Evolutionary conservation across 805 yeast species (phyloP), one percentile per base, ranked within the genome.

Genomic region (Alloascoidea hylecoeti): DNA sequence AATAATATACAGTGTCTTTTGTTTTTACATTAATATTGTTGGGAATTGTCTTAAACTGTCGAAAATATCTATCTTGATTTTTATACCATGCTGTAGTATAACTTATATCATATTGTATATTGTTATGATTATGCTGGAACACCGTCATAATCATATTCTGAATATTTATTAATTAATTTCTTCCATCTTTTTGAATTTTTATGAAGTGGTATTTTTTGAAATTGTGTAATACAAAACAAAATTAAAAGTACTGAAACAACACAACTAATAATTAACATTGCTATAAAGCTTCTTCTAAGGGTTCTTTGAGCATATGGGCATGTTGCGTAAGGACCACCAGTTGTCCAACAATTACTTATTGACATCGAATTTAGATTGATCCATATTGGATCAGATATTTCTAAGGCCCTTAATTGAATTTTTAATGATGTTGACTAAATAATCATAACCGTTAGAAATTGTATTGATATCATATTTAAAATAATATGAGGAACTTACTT

Each of bases 81-180:
- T n/a, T n/a, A n/a, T n/a, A n/a, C n/a, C n/a, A n/a, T n/a, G n/a
- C n/a, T n/a, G n/a, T n/a, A n/a, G n/a, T n/a, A n/a, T n/a, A n/a
- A n/a, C n/a, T n/a, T n/a, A n/a, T n/a, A n/a, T n/a, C n/a, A n/a
- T n/a, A n/a, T n/a, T n/a, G n/a, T n/a, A n/a, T n/a, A n/a, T n/a
- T n/a, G n/a, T n/a, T n/a, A n/a, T n/a, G n/a, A n/a, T 50, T 51
- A 85, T 2, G 85, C 72, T 9, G 96, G 95, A 5, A 84, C 89
- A 3, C 96, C 96, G 54, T 88, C 95, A 46, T 71, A 75, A 41
- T 81, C 92, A 36, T 72, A 58, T 44, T 72, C 71, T 19, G 75
- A 62, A 41, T 66, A 66, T 44, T 72, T 72, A 37, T 71, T 71
- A 27, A 70, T 55, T 4, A 77, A 51, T 38, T 64, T 67, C 47